phyloP scores from a whole-genome alignment of 306 rosid species.

The Prunus armeniaca region DNA sequence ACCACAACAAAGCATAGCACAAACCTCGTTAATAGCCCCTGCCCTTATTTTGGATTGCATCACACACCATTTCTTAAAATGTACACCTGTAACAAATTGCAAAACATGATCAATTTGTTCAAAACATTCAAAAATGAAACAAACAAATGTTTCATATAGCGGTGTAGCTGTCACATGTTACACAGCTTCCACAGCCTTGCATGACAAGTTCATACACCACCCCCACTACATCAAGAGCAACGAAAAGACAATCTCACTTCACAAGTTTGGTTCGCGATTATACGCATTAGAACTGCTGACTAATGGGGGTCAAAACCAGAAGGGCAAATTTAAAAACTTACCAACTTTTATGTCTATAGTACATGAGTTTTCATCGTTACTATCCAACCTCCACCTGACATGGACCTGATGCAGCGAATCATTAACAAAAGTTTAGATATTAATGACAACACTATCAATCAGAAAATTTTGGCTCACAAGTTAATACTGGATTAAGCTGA shows the following conservation, averaged over 20 bases:
- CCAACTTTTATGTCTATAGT: slow-evolving; percentile 81
- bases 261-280: not conserved
- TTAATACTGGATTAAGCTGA: not conserved
- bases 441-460: not conserved
- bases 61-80: slow-evolving; percentile 97
- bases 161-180: not conserved
- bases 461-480: not conserved
- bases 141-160: not conserved
- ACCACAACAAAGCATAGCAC: slow-evolving; percentile 22
- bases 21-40: slow-evolving; percentile 87
- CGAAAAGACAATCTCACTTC: not conserved
- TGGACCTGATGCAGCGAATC: slow-evolving; percentile 60
- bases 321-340: slow-evolving; percentile 39
- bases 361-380: slow-evolving; percentile 54
- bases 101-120: slow-evolving; percentile 20
- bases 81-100: slow-evolving; percentile 63
- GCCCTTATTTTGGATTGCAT: slow-evolving; percentile 95
- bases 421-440: not conserved
- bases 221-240: not conserved
- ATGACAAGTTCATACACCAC: not conserved
- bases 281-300: not conserved
- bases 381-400: slow-evolving; percentile 75
- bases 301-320: not conserved
- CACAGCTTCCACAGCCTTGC: not conserved
- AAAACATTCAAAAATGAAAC: not conserved